Evolutionary conservation across 106 monocot genomes (phyloP), one percentile per base, ranked within the genome.

Genomic region (Apostasia ramifera): DNA sequence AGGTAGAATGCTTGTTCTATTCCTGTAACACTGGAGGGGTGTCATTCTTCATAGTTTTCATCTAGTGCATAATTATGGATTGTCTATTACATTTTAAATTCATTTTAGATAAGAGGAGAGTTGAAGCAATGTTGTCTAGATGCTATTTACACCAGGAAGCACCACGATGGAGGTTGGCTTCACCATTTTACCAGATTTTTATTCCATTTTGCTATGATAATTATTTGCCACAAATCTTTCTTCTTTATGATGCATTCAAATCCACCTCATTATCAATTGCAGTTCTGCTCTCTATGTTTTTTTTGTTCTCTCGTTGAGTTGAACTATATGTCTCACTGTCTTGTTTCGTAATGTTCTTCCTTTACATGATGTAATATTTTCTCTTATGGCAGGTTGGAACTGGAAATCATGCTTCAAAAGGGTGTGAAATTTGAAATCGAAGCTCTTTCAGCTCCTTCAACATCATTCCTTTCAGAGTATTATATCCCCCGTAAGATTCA

Each of bases 101-200:
- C n/a, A n/a, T 47, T 70, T 42, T 71, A 99, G 93, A 99, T 68
- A 90, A 80, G 81, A 82, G 68, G 73, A 93, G 88, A 78, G 78
- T 67, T 68, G 78, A 88, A 81, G 79, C 85, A 37, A 90, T 99
- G 74, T 56, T 90, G 67, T 66, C 61, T 39, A 90, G 98, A 83
- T 99, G 98, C 75, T 90, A 99, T 78, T 73, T 93, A 74, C 79
- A 79, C 57, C 80, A 63, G 47, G 83, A 90, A 77, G 85, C 81
- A 59, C 85, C 83, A 58, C 51, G 76, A 53, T 99, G 98, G 98
- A 93, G 93, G 98, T 99, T 73, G 61, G 26, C 44, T 38, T 42
- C 6, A 60, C 8, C 10, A 14, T 14, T 13, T 37, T 59, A 46
- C 48, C 11, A 15, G 5, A 54, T 47, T 58, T 44, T 65, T 26